Percentiles rank a stretch among this genome's conserved stretches.
Conservation (phyloP, 1,139 yeast species). For the Suhomyces bolitotheri region DNA sequence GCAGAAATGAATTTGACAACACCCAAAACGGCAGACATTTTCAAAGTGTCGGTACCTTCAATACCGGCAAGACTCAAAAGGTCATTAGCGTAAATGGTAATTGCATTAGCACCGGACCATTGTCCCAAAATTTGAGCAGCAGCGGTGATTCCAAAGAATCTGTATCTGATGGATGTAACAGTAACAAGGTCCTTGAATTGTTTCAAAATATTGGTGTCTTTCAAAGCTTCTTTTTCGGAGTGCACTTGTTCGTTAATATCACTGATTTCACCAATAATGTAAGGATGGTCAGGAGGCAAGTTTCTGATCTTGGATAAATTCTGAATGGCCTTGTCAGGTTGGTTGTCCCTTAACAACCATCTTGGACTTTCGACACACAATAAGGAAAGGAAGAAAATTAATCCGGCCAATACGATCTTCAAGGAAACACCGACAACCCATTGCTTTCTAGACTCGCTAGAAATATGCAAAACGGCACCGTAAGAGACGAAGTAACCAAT, state of each 20-base stretch:
- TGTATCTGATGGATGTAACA: constrained; percentile 41
- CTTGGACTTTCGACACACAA: constrained; percentile 47
- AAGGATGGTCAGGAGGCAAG: constrained; percentile 52
- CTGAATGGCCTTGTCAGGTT: constrained; percentile 35
- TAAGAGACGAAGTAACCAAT: constrained; percentile 51
- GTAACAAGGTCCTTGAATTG: constrained; percentile 35
- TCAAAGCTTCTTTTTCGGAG: constrained; percentile 37
- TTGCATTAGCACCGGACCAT: constrained; percentile 64
- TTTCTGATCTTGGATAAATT: constrained; percentile 48
- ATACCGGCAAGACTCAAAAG: constrained; percentile 55
- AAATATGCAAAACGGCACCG: constrained; percentile 39
- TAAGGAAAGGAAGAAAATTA: constrained; percentile 38
- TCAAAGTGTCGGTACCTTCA: constrained; percentile 35
- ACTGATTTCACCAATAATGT: constrained; percentile 52
- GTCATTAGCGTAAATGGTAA: constrained; percentile 48
- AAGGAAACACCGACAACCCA: constrained; percentile 31
- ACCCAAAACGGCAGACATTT: constrained; percentile 51
- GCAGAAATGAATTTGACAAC: constrained; percentile 48
- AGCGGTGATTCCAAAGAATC: constrained; percentile 46
- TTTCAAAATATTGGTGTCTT: constrained; percentile 26
- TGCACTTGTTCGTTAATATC: constrained; percentile 50
- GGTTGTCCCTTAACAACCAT: constrained; percentile 43
- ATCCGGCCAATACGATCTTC: constrained; percentile 45
- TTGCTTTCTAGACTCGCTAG: constrained; percentile 30
- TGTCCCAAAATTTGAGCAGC: constrained; percentile 56